These are phyloP conservation scores for Ceratobasidium theobromae DNA, from an alignment of 1,284 basidiomycete genomes.

Conservation along the genomic window DNA sequence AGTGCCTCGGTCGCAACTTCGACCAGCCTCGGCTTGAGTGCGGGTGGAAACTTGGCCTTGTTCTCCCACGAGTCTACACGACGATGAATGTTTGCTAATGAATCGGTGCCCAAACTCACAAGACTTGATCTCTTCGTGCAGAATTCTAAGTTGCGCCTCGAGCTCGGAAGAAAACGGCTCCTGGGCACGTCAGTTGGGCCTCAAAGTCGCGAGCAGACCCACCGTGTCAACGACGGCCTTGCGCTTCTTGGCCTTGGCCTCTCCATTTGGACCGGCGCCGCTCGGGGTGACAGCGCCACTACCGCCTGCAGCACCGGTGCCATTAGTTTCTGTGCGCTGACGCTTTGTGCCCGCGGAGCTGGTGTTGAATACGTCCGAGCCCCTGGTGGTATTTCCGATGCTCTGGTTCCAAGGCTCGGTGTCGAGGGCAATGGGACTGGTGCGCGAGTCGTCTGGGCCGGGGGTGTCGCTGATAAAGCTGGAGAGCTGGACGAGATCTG, in stretches of 20 bases:
- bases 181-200: slow-evolving; percentile 42
- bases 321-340: slow-evolving; percentile 26
- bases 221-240: slow-evolving; percentile 63
- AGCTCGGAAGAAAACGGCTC: slow-evolving; percentile 67
- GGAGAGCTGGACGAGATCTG: no score
- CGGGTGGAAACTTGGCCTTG: slow-evolving; percentile 86
- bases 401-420: slow-evolving; percentile 42
- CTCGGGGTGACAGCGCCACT: no score
- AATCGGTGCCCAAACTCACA: slow-evolving; percentile 1
- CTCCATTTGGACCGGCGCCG: no score
- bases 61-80: slow-evolving; percentile 62
- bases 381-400: not conserved
- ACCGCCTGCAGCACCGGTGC: no score
- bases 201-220: slow-evolving; percentile 37
- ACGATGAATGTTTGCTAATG: not conserved
- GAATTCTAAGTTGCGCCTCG: slow-evolving; percentile 59
- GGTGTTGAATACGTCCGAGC: not conserved
- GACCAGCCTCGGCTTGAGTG: slow-evolving; percentile 71
- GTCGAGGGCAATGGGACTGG: slow-evolving; percentile 57
- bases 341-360: slow-evolving; percentile 16
- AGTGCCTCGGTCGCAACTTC: slow-evolving; percentile 78
- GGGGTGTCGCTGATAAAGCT: no score
- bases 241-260: slow-evolving; percentile 54
- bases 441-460: slow-evolving; percentile 51
- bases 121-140: slow-evolving; percentile 48